Evolutionary conservation across 2,329 filamentous ascomycete species (phyloP), one percentile per base, ranked within the genome.

Genomic region (Claviceps sp.): DNA sequence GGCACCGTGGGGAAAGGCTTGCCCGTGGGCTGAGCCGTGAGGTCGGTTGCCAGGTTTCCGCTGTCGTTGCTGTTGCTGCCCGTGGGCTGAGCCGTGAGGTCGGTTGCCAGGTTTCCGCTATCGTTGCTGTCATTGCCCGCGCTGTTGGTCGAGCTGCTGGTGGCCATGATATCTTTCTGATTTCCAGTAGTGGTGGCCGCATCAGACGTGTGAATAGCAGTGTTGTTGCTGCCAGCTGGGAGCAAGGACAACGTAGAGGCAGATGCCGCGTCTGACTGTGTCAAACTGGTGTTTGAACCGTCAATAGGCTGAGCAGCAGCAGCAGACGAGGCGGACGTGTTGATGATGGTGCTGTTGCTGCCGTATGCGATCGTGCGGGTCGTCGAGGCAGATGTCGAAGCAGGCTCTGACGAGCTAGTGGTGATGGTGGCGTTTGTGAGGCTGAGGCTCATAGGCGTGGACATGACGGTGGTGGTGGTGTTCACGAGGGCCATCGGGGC

Each of bases 11-110:
- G 30, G 14, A 43, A 42, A 10, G 49, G 38, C 39, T 34, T 50
- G 10, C 24, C 24, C 24, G 24, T 58, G 14, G 50, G 52, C n/a
- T 50, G 52, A 4, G 45, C 43, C 16, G 51, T 55, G 38, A 50
- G 17, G 44, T 49, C 45, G 24, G 53, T 45, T 11, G 37, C 42
- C 10, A 39, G 37, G n/a, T 16, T 19, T 13, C 17, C 37, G 22
- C 34, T 52, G 19, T 45, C 34, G 11, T 34, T 40, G 6, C n/a
- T 16, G 44, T 22, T 24, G 19, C 26, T 37, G 11, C 14, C 24
- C 13, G 6, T 19, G 16, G 19, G 2, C 26, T 30, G 26, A 3
- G 26, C 26, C 26, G 8, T 3, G 26, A 10, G 26, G 1, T 30
- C 26, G 26, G 26, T 30, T 30, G 26, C 26, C 26, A 10, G 26